Conservation (phyloP, 1,284 basidiomycete genomes). For the Cystobasidium slooffiae region DNA sequence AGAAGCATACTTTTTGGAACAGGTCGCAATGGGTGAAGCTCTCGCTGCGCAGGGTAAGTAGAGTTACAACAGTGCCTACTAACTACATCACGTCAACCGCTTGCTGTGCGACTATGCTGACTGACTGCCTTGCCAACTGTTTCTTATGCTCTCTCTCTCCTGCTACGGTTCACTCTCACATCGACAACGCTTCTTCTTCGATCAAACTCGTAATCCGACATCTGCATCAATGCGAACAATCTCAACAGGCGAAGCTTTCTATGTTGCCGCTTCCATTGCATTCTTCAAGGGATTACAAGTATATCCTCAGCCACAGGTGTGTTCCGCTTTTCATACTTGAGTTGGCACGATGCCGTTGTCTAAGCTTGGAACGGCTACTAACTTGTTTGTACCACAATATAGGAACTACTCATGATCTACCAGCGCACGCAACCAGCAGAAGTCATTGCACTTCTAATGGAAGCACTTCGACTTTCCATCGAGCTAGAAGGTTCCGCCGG, state of each 20-base stretch:
- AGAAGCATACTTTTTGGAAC: conserved; percentile 88
- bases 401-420: conserved; percentile 65
- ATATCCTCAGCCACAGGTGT: conserved; percentile 66
- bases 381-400: conserved; percentile 7
- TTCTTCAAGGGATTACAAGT: conserved; percentile 94
- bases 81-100: not conserved
- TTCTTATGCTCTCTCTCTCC: not conserved
- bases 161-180: not conserved
- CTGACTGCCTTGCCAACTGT: not conserved
- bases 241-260: conserved; percentile 69
- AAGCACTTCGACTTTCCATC: conserved; percentile 55
- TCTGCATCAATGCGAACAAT: not conserved
- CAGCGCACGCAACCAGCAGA: conserved; percentile 86
- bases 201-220: conserved; percentile 20
- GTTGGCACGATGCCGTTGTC: not conserved
- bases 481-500: conserved; percentile 18
- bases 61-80: not conserved
- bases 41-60: conserved; percentile 73
- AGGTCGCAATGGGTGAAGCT: conserved; percentile 85
- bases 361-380: no score
- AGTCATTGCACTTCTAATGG: conserved; percentile 88
- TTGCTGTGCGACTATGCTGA: not conserved
- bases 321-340: not conserved
- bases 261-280: conserved; percentile 79
- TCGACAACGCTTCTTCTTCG: not conserved